Percentiles rank a stretch among this genome's conserved stretches.
These are phyloP conservation scores for Austropuccinia psidii DNA, from an alignment of 1,284 basidiomycete species.

Conservation along the genomic window DNA sequence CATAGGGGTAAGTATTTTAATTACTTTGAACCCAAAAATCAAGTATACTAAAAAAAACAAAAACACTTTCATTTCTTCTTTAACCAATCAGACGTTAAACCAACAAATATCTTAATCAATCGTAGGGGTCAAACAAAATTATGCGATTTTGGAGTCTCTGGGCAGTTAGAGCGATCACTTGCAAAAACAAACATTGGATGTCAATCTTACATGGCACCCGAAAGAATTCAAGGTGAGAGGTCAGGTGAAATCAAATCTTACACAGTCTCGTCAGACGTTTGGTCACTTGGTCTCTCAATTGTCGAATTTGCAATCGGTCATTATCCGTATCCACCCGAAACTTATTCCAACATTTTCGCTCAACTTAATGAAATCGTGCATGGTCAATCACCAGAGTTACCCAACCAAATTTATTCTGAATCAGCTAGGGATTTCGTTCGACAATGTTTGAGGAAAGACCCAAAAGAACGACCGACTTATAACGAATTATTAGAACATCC, in stretches of 20 bases:
- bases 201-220: slow-evolving; percentile 98
- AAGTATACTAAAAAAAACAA: not conserved
- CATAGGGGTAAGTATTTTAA: slow-evolving; percentile 63
- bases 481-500: slow-evolving; percentile 45
- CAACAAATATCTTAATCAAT: slow-evolving; percentile 92
- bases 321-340: slow-evolving; percentile 98
- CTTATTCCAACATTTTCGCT: slow-evolving; percentile 91
- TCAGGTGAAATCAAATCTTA: slow-evolving; percentile 79
- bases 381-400: slow-evolving; percentile 79
- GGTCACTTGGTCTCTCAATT: slow-evolving; percentile 93
- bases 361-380: slow-evolving; percentile 94
- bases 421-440: slow-evolving; percentile 46
- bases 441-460: slow-evolving; percentile 46
- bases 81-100: slow-evolving; percentile 71
- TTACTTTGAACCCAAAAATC: not conserved
- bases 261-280: slow-evolving; percentile 93
- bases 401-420: slow-evolving; percentile 49
- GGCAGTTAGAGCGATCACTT: slow-evolving; percentile 88
- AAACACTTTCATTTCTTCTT: not conserved
- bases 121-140: slow-evolving; percentile 81
- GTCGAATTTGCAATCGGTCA: slow-evolving; percentile 85
- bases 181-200: slow-evolving; percentile 99
- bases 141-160: slow-evolving; percentile 96
- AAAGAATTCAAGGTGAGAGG: slow-evolving; percentile 90
- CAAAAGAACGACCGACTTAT: slow-evolving; percentile 45